Conservation (phyloP, 2,329 filamentous ascomycete species). For the Pezicula radicicola region DNA sequence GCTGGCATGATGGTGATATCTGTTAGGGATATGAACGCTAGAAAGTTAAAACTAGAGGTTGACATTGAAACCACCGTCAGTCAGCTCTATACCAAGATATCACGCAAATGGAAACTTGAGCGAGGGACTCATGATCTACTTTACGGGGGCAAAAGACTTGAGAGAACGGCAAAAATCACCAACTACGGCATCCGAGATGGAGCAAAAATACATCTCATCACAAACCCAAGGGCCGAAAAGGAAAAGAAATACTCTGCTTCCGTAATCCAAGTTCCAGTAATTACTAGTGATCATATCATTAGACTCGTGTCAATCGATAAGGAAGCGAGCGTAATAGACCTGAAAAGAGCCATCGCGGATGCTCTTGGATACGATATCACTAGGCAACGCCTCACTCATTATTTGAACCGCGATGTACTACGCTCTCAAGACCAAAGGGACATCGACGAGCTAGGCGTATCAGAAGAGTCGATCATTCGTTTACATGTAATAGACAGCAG, state of each 20-base stretch:
- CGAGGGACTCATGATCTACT: background rate
- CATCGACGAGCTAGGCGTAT: background rate
- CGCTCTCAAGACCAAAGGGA: background rate
- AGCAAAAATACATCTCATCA: background rate
- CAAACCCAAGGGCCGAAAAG: too few species aligned
- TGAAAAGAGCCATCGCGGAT: background rate
- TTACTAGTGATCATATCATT: background rate
- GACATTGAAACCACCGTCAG: background rate
- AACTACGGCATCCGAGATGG: background rate
- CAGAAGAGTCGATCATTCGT: background rate
- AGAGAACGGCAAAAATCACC: background rate
- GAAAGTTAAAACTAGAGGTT: background rate
- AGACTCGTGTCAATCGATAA: background rate
- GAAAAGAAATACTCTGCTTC: background rate
- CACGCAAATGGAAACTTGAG: background rate
- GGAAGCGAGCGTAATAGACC: background rate
- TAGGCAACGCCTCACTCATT: background rate
- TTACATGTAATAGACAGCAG: background rate
- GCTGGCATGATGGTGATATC: background rate
- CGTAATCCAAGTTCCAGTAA: background rate
- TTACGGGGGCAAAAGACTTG: background rate
- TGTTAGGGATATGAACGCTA: background rate
- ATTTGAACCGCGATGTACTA: background rate
- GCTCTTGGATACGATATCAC: background rate
- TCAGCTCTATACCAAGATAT: background rate